Evolutionary conservation across 805 yeast genomes (phyloP).

Genomic region (Candida manassasensis): DNA sequence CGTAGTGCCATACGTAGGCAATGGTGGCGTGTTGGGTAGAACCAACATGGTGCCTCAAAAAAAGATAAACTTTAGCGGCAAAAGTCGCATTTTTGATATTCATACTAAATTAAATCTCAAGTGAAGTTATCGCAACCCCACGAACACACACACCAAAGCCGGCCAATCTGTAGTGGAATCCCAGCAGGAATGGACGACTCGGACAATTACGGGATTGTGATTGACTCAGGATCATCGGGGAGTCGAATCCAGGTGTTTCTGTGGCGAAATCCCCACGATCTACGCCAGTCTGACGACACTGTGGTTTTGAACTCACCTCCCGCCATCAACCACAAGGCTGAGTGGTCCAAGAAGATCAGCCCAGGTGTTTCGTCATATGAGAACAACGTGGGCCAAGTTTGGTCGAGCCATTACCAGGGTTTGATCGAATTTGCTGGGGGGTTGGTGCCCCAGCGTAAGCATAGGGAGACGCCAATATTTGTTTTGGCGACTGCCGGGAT

Average conservation of each 20-base stretch:
- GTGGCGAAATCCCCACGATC: slow-evolving; percentile 55
- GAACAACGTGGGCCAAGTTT: slow-evolving; percentile 51
- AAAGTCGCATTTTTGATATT: neutral
- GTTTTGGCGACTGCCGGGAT: slow-evolving; percentile 97
- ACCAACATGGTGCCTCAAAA: slow-evolving; percentile 21
- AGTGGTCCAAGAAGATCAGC: slow-evolving; percentile 66
- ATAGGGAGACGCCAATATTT: slow-evolving; percentile 73
- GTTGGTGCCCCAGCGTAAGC: slow-evolving; percentile 60
- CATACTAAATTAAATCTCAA: too few species aligned
- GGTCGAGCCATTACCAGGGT: slow-evolving; percentile 64
- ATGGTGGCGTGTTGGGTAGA: slow-evolving; percentile 32
- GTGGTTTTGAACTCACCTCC: slow-evolving; percentile 57
- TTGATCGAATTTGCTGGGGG: slow-evolving; percentile 64
- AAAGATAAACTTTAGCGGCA: neutral
- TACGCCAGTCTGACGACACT: slow-evolving; percentile 21
- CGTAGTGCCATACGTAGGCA: slow-evolving; percentile 13
- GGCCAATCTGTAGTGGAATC: too few species aligned
- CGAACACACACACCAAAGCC: too few species aligned
- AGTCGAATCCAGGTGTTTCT: slow-evolving; percentile 79
- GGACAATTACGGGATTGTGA: slow-evolving; percentile 71
- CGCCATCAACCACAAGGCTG: slow-evolving; percentile 52
- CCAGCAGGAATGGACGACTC: slow-evolving; percentile 5
- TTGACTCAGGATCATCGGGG: slow-evolving; percentile 96
- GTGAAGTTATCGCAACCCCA: too few species aligned
- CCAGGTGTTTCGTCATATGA: slow-evolving; percentile 80